Percentiles rank a stretch among this genome's conserved stretches.
These are phyloP conservation scores for Nitzschia sp. DNA, from an alignment of 108 stramenopile genomes.

Conservation along the genomic window DNA sequence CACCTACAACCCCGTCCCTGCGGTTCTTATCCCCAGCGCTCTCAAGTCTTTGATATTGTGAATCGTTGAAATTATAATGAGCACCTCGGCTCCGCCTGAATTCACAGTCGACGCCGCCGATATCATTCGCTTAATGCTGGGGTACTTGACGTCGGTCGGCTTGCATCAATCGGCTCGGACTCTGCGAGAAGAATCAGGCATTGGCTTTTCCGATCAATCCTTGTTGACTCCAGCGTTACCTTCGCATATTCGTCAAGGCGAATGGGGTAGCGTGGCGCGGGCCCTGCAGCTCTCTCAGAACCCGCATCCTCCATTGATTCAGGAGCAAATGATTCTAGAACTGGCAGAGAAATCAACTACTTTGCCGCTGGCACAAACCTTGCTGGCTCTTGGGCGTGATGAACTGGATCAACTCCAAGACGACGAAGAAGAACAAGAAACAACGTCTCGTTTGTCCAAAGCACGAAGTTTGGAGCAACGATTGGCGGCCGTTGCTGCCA, in stretches of 20 bases:
- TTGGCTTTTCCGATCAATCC: constrained; percentile 27
- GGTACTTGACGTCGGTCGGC: constrained; percentile 63
- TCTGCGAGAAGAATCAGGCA: constrained; percentile 64
- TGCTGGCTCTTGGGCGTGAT: constrained; percentile 28
- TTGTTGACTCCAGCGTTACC: background rate
- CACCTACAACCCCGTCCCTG: too few relatives aligned
- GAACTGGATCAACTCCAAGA: constrained; percentile 29
- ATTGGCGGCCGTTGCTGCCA: constrained; percentile 59
- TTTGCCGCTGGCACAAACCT: constrained; percentile 26
- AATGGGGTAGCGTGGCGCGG: constrained; percentile 66
- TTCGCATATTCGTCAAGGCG: constrained; percentile 34
- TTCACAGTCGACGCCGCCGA: constrained; percentile 58
- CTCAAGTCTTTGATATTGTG: too few relatives aligned
- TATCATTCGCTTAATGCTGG: constrained; percentile 59
- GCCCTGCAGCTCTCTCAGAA: constrained; percentile 41
- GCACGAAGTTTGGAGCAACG: constrained; percentile 59
- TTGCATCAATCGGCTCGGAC: constrained; percentile 51
- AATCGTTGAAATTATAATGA: too few relatives aligned
- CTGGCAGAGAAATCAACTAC: constrained; percentile 25
- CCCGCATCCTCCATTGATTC: constrained; percentile 7
- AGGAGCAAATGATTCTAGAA: constrained; percentile 41
- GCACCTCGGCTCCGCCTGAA: constrained; percentile 18
- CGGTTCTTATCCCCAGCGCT: too few relatives aligned
- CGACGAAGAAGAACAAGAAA: constrained; percentile 15
- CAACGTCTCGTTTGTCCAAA: constrained; percentile 29